A percentile compares a stretch with the other conserved stretches of the same genome.
phyloP scores from a whole-genome alignment of 2,329 filamentous ascomycete genomes.

The Alternaria hordeiaustralica region DNA sequence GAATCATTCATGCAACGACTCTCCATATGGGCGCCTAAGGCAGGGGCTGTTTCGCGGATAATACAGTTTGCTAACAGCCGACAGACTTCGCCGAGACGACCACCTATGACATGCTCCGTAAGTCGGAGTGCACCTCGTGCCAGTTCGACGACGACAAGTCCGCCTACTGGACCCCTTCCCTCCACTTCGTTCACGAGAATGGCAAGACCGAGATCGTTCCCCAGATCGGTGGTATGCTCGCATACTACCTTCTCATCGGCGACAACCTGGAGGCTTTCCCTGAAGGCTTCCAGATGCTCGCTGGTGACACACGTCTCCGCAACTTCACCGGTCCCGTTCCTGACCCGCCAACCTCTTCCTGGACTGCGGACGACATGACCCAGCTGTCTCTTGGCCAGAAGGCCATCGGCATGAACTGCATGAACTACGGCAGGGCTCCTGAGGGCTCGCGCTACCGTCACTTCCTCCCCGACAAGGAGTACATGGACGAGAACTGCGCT shows the following conservation, averaged over 20 bases:
- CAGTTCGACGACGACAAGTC: slow-evolving; percentile 52
- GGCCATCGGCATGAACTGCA: slow-evolving; percentile 91
- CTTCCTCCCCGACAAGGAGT: slow-evolving; percentile 78
- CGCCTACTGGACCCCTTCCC: slow-evolving; percentile 63
- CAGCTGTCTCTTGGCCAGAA: slow-evolving; percentile 78
- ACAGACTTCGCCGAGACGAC: slow-evolving; percentile 65
- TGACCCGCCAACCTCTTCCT: slow-evolving; percentile 72
- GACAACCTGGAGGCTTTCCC: slow-evolving; percentile 76
- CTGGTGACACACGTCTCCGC: slow-evolving; percentile 67
- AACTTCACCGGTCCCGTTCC: slow-evolving; percentile 64
- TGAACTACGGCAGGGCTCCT: slow-evolving; percentile 73
- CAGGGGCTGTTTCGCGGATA: slow-evolving; percentile 24
- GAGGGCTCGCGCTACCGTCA: slow-evolving; percentile 84
- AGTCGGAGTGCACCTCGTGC: slow-evolving; percentile 75
- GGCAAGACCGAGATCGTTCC: slow-evolving; percentile 70
- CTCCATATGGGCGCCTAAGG: slow-evolving; percentile 12
- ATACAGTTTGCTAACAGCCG: slow-evolving; percentile 27
- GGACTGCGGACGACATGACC: slow-evolving; percentile 68
- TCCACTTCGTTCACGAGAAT: slow-evolving; percentile 72
- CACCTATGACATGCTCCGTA: slow-evolving; percentile 65
- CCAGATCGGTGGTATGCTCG: slow-evolving; percentile 57
- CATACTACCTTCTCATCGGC: slow-evolving; percentile 81
- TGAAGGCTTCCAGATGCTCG: slow-evolving; percentile 72
- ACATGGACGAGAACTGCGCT: slow-evolving; percentile 79
- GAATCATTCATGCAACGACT: neutral